Evolutionary conservation across 179 eudicot genomes (phyloP).

Genomic region (Beta macrorhiza): DNA sequence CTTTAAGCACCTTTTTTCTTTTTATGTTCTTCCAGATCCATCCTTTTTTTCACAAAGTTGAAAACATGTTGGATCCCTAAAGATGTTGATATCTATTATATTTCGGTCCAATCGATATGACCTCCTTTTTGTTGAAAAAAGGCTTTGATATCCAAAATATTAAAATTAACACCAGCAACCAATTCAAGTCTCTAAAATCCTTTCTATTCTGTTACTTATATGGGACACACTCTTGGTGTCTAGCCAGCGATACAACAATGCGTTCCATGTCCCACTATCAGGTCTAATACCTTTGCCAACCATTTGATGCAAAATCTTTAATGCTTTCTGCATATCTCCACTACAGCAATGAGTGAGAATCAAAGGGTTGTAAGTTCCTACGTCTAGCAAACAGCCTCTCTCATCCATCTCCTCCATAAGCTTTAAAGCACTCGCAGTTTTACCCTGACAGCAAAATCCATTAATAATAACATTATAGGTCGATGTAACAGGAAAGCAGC

Average conservation of each 20-base stretch:
- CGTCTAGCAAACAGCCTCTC: slow-evolving; percentile 52
- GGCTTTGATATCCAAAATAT: too few relatives aligned
- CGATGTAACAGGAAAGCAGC: slow-evolving; percentile 52
- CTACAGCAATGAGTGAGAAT: slow-evolving; percentile 45
- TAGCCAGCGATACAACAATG: slow-evolving; percentile 40
- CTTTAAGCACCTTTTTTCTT: neutral
- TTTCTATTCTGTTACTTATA: slow-evolving; percentile 24
- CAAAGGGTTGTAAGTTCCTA: slow-evolving; percentile 53
- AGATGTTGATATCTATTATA: too few relatives aligned
- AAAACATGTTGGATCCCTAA: too few relatives aligned
- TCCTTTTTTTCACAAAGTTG: too few relatives aligned
- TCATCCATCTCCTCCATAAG: slow-evolving; percentile 60
- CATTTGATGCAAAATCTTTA: slow-evolving; percentile 50
- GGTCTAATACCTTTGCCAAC: slow-evolving; percentile 53
- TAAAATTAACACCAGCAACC: slow-evolving; percentile 46
- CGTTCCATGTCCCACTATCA: slow-evolving; percentile 50
- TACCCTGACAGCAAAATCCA: slow-evolving; percentile 61
- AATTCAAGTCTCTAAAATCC: slow-evolving; percentile 28
- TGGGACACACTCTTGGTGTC: slow-evolving; percentile 21
- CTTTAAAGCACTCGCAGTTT: slow-evolving; percentile 45
- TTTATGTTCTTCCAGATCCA: too few relatives aligned
- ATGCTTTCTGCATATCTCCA: slow-evolving; percentile 52
- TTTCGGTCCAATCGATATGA: too few relatives aligned
- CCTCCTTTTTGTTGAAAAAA: too few relatives aligned
- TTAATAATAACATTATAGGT: slow-evolving; percentile 53